Percentiles rank a stretch among this genome's conserved stretches.
These are phyloP conservation scores for Combretum micranthum DNA, from an alignment of 345 rosid species.

Conservation along the genomic window DNA sequence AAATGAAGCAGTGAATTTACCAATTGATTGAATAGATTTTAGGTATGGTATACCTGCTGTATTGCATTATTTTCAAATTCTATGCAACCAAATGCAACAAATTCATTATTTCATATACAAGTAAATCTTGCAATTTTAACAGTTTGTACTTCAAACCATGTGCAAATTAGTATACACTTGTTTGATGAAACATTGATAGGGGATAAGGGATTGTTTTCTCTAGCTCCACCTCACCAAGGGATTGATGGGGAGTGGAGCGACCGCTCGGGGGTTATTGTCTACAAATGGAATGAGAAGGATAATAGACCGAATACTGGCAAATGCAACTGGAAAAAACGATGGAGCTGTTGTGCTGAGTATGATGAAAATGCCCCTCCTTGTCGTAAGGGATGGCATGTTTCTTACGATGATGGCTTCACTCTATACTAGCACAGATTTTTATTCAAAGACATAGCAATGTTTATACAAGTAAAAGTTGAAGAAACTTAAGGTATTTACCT, in stretches of 20 bases:
- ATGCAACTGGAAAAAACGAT: conserved; percentile 46
- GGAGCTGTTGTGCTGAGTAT: conserved; percentile 51
- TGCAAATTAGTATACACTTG: background rate
- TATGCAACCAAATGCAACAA: too few relatives aligned
- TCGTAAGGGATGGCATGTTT: conserved; percentile 41
- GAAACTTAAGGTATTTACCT: too few relatives aligned
- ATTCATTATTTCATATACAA: background rate
- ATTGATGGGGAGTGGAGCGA: conserved; percentile 60
- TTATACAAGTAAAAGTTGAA: too few relatives aligned
- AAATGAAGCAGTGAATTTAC: too few relatives aligned
- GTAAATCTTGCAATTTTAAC: background rate
- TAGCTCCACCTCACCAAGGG: conserved; percentile 64
- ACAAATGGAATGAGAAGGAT: conserved; percentile 45
- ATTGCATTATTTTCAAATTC: too few relatives aligned
- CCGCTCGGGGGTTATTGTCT: conserved; percentile 47
- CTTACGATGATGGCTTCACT: conserved; percentile 56
- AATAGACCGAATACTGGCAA: conserved; percentile 44
- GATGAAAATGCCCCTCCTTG: conserved; percentile 52
- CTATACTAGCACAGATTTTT: conserved; percentile 11
- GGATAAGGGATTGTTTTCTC: conserved; percentile 43
- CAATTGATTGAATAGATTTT: too few relatives aligned
- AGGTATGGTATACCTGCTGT: too few relatives aligned
- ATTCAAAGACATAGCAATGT: too few relatives aligned
- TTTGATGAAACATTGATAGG: conserved; percentile 19
- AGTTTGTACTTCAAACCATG: background rate